phyloP scores from a whole-genome alignment of 225 moss, liverwort and hornwort genomes.

The Rhytidiadelphus loreus region DNA sequence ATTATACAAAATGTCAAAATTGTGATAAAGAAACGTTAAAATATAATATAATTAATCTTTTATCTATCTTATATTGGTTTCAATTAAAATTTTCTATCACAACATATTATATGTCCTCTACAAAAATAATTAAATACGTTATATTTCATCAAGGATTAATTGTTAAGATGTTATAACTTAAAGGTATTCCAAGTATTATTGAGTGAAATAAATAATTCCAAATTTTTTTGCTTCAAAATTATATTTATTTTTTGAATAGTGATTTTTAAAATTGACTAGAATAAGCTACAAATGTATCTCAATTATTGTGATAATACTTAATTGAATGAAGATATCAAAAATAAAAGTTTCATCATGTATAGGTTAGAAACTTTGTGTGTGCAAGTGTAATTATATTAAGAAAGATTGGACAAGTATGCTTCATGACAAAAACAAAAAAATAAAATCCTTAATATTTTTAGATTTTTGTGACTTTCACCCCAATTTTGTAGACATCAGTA shows the following conservation, averaged over 20 bases:
- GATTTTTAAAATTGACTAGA: background rate
- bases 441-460: rapidly evolving
- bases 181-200: too few species aligned
- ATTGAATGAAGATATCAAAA: background rate
- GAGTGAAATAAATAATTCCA: too few species aligned
- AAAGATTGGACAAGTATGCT: background rate
- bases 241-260: background rate
- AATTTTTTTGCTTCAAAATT: too few species aligned
- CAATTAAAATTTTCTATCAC: rapidly evolving
- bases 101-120: rapidly evolving
- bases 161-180: too few species aligned
- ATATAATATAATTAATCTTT: too few species aligned
- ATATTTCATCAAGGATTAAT: background rate
- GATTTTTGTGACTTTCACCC: background rate
- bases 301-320: background rate
- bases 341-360: rapidly evolving
- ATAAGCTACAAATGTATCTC: background rate
- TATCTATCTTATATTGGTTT: background rate
- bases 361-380: rapidly evolving
- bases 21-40: rapidly evolving
- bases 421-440: background rate
- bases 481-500: background rate
- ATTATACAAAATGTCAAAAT: background rate
- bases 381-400: background rate
- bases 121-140: background rate